Conservation (phyloP, 805 yeast species). For the Hanseniaspora nectarophila region DNA sequence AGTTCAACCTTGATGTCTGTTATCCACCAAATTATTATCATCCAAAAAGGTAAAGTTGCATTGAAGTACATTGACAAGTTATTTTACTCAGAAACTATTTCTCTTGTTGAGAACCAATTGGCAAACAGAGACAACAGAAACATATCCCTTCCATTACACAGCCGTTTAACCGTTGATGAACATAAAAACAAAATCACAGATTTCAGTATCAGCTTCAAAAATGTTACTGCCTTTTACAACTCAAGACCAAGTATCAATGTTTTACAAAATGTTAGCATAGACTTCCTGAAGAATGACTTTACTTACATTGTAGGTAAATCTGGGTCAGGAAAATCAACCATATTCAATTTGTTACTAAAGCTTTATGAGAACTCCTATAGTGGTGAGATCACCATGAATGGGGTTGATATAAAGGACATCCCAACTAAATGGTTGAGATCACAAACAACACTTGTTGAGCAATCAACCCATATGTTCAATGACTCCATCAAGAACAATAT, state of each 20-base stretch:
- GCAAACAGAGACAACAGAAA: not conserved
- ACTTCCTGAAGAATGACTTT: conserved; percentile 35
- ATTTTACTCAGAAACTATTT: conserved; percentile 21
- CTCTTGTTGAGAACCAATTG: not conserved
- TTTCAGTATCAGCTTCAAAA: conserved; percentile 36
- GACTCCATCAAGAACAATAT: conserved; percentile 55
- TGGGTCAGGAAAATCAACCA: conserved; percentile 88
- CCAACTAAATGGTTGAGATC: conserved; percentile 42
- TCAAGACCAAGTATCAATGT: conserved; percentile 39
- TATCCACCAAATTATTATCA: conserved; percentile 43
- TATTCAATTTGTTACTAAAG: conserved; percentile 49
- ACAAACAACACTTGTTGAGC: conserved; percentile 65
- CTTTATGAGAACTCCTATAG: conserved; percentile 37
- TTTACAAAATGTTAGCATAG: conserved; percentile 37
- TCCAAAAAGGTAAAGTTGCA: conserved; percentile 68
- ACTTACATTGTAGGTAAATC: conserved; percentile 74
- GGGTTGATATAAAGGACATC: conserved; percentile 34
- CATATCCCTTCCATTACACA: not conserved
- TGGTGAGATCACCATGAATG: conserved; percentile 55
- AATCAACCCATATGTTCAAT: conserved; percentile 52
- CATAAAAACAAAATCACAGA: not conserved
- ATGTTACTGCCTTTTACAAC: conserved; percentile 56
- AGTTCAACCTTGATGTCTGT: conserved; percentile 48
- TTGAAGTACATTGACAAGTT: conserved; percentile 38
- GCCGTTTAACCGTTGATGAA: not conserved